Percentiles rank a stretch among this genome's conserved stretches.
phyloP scores from a whole-genome alignment of 1,139 yeast genomes.

The Protomyces pachydermus region DNA sequence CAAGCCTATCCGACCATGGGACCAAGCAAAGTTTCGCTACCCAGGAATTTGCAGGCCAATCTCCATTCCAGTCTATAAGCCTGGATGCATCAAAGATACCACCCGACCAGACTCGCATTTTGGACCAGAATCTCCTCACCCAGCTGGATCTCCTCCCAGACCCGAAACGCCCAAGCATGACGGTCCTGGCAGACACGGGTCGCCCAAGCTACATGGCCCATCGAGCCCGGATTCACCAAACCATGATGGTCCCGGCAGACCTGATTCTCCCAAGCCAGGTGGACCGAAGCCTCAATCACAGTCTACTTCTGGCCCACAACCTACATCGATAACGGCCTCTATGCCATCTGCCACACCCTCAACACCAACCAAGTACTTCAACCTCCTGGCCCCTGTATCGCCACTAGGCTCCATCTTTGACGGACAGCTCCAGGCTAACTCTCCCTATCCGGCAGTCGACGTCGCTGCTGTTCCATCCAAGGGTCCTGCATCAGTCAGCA shows the following conservation, averaged over 20 bases:
- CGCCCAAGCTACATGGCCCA: background rate
- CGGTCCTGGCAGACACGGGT: background rate
- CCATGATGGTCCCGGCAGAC: background rate
- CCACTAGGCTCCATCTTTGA: background rate
- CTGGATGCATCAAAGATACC: background rate
- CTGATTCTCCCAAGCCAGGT: background rate
- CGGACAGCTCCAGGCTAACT: background rate
- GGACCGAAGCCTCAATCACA: background rate
- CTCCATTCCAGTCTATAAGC: background rate
- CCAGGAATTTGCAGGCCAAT: background rate
- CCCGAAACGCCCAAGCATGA: background rate
- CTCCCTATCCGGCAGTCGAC: background rate
- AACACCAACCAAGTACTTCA: background rate
- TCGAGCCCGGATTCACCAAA: no score
- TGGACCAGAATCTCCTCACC: background rate
- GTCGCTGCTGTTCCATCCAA: background rate
- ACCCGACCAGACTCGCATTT: background rate
- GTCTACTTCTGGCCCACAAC: background rate
- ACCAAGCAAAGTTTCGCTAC: background rate
- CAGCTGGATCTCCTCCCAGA: background rate
- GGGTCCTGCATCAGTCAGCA: background rate
- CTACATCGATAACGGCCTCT: background rate
- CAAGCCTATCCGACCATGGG: background rate
- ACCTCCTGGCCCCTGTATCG: background rate
- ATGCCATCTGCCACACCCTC: background rate